A percentile compares a stretch with the other conserved stretches of the same genome.
phyloP scores from a whole-genome alignment of 140 eudicot species.

The Ambrosia hybrid region DNA sequence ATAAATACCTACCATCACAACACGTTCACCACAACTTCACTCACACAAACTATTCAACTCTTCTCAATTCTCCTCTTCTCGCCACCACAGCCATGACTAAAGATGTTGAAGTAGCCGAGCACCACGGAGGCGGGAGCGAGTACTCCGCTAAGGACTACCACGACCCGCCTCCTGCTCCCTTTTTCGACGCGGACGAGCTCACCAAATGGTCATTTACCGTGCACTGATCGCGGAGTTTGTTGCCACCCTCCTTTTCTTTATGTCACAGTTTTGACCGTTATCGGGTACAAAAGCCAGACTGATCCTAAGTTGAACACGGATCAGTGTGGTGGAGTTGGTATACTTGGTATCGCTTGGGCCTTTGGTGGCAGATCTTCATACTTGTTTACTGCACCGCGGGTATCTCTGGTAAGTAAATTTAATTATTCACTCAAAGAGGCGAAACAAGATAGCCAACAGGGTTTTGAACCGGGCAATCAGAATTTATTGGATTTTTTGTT shows the following conservation, averaged over 20 bases:
- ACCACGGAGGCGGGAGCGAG: constrained; percentile 9
- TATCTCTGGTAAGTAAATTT: constrained; percentile 55
- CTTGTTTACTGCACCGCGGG: constrained; percentile 96
- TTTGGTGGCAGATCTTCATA: constrained; percentile 83
- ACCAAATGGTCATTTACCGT: constrained; percentile 16
- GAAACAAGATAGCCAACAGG: too few species aligned
- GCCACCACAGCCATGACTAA: constrained; percentile 1
- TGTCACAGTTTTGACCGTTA: constrained; percentile 10
- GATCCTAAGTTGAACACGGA: not conserved
- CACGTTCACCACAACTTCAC: constrained; percentile 14
- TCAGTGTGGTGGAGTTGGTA: constrained; percentile 70
- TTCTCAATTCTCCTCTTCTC: not conserved
- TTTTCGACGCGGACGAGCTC: not conserved
- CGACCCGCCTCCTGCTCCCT: constrained; percentile 2
- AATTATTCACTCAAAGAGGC: not conserved
- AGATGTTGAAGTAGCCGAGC: constrained; percentile 17
- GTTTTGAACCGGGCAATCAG: too few species aligned
- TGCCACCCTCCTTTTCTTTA: constrained; percentile 8
- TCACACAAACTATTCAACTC: constrained; percentile 10
- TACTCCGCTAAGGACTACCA: constrained; percentile 16
- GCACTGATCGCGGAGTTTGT: constrained; percentile 7
- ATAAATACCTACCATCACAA: constrained; percentile 14
- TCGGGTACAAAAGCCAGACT: constrained; percentile 12
- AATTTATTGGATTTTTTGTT: too few species aligned
- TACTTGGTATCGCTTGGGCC: constrained; percentile 87